phyloP scores from a whole-genome alignment of 2,329 filamentous ascomycete species.

The Microsporum ferrugineum region DNA sequence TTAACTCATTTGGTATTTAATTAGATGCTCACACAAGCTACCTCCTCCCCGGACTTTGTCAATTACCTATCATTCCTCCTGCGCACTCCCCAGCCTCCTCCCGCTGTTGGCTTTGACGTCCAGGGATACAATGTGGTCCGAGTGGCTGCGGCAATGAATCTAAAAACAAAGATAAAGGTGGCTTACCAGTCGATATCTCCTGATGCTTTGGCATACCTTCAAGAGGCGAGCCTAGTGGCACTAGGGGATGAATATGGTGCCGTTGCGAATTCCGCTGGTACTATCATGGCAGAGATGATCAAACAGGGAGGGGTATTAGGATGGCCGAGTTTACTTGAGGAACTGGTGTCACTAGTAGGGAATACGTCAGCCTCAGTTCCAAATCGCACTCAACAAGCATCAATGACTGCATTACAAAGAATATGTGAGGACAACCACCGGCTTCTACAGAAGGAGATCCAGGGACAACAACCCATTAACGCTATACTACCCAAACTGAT shows the following conservation, averaged over 20 bases:
- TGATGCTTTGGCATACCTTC: slow-evolving; percentile 62
- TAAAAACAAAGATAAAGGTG: slow-evolving; percentile 82
- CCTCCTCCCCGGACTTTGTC: slow-evolving; percentile 80
- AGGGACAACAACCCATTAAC: slow-evolving; percentile 75
- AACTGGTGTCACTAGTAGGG: slow-evolving; percentile 65
- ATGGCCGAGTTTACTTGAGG: slow-evolving; percentile 82
- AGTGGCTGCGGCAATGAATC: slow-evolving; percentile 79
- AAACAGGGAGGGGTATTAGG: slow-evolving; percentile 70
- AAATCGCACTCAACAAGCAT: slow-evolving; percentile 71
- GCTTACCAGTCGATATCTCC: slow-evolving; percentile 67
- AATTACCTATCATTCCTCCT: slow-evolving; percentile 94
- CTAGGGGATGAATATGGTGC: slow-evolving; percentile 71
- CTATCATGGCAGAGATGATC: slow-evolving; percentile 86
- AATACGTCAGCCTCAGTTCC: slow-evolving; percentile 59
- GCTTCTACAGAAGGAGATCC: slow-evolving; percentile 73
- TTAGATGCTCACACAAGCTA: slow-evolving; percentile 88
- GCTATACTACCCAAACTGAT: slow-evolving; percentile 85
- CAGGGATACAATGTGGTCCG: slow-evolving; percentile 64
- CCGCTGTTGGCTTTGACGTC: slow-evolving; percentile 45
- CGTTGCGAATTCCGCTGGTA: slow-evolving; percentile 81
- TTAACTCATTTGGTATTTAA: neutral
- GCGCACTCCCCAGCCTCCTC: slow-evolving; percentile 52
- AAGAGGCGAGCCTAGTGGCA: slow-evolving; percentile 62
- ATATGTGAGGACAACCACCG: slow-evolving; percentile 94
- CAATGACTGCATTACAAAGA: slow-evolving; percentile 84